A percentile compares a stretch with the other conserved stretches of the same genome.
These are phyloP conservation scores for Marsdenia floribunda DNA, from an alignment of 257 asterid genomes.

Conservation along the genomic window DNA sequence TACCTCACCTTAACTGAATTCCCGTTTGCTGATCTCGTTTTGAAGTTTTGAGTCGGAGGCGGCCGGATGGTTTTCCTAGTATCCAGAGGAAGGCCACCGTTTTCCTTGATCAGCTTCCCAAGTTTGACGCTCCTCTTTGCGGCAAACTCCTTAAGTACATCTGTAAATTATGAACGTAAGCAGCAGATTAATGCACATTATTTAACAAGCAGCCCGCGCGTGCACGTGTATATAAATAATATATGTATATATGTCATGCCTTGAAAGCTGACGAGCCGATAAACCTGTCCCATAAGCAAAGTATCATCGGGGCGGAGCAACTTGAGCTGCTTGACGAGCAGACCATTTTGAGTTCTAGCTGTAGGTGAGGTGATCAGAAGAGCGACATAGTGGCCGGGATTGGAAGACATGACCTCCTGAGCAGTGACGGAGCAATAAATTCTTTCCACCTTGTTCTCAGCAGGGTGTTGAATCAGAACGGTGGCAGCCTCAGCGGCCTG, in stretches of 20 bases:
- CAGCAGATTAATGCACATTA: too few relatives aligned
- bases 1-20: conserved; percentile 26
- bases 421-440: conserved; percentile 69
- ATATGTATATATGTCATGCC: conserved; percentile 26
- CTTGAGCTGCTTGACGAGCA: conserved; percentile 61
- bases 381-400: conserved; percentile 87
- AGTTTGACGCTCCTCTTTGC: conserved; percentile 57
- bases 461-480: conserved; percentile 68
- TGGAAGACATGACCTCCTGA: conserved; percentile 58
- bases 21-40: conserved; percentile 13
- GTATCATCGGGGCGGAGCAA: conserved; percentile 79
- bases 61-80: conserved; percentile 20
- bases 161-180: conserved; percentile 22
- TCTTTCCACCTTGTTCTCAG: conserved; percentile 54
- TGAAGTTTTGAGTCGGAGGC: conserved; percentile 11
- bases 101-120: conserved; percentile 55
- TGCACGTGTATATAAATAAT: too few relatives aligned
- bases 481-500: conserved; percentile 92
- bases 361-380: conserved; percentile 39
- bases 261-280: conserved; percentile 75
- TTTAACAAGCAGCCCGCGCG: too few relatives aligned
- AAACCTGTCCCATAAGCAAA: conserved; percentile 66
- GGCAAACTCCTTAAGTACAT: conserved; percentile 61
- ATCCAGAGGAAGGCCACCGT: conserved; percentile 32
- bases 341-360: conserved; percentile 34